Percentiles rank a stretch among this genome's conserved stretches.
These are phyloP conservation scores for Acrodontium crateriforme DNA, from an alignment of 2,329 filamentous ascomycete genomes.

Conservation along the genomic window DNA sequence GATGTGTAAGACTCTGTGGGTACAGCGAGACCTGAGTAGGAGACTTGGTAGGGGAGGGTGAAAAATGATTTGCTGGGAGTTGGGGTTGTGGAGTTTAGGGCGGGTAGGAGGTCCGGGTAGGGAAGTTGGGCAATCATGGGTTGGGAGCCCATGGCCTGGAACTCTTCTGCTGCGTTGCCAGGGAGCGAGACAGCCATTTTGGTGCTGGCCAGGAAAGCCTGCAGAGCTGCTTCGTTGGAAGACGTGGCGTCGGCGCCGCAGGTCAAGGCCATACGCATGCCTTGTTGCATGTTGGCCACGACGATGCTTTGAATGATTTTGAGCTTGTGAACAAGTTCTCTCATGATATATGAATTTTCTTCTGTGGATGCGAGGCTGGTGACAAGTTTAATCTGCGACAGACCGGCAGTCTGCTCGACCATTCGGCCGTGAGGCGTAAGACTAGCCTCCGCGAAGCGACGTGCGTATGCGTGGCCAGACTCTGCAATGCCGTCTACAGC, in stretches of 20 bases:
- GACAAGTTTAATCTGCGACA: conserved; percentile 77
- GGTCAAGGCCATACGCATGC: conserved; percentile 68
- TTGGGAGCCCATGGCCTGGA: too few species aligned
- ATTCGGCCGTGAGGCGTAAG: conserved; percentile 59
- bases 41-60: conserved; percentile 90
- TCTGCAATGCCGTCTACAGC: conserved; percentile 86
- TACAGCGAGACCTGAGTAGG: conserved; percentile 74
- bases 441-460: conserved; percentile 67
- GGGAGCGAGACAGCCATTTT: conserved; percentile 5
- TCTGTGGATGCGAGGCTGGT: conserved; percentile 66
- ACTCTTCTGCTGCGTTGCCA: conserved; percentile 1
- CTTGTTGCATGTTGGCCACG: conserved; percentile 43
- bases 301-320: conserved; percentile 73
- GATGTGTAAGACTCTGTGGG: conserved; percentile 75
- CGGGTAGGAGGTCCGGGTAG: conserved; percentile 20
- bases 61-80: conserved; percentile 61
- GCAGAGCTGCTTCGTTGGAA: conserved; percentile 56
- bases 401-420: conserved; percentile 74
- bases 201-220: conserved; percentile 46
- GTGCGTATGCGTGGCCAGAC: conserved; percentile 75
- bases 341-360: conserved; percentile 58
- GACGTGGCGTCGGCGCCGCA: conserved; percentile 63
- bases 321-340: conserved; percentile 45
- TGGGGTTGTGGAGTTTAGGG: conserved; percentile 15
- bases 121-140: conserved; percentile 7